Evolutionary conservation across 164 flowering plant species (phyloP).

Genomic region (Protea cynaroides): DNA sequence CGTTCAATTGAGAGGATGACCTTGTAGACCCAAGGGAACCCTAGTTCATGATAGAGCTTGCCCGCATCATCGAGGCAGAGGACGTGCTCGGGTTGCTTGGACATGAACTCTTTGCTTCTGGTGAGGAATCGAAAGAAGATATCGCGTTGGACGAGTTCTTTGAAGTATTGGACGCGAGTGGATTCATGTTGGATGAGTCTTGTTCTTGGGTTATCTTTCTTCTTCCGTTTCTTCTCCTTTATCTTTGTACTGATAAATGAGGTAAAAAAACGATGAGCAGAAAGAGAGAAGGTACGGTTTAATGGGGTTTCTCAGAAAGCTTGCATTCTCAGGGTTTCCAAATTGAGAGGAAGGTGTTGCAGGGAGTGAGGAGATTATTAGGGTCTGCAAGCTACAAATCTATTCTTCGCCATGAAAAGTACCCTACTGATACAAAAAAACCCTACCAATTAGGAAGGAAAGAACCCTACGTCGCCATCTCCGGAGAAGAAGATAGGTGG

Average conservation of each 20-base stretch:
- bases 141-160: conserved; percentile 50
- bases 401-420: conserved; percentile 11
- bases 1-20: conserved; percentile 40
- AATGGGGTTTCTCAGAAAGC: conserved; percentile 16
- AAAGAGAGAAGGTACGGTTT: conserved; percentile 1
- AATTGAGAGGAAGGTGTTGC: conserved; percentile 2
- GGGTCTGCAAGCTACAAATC: conserved; percentile 5
- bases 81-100: conserved; percentile 55
- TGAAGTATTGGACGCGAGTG: conserved; percentile 39
- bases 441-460: no score
- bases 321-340: conserved; percentile 21
- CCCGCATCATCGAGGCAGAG: conserved; percentile 77
- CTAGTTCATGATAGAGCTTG: conserved; percentile 67
- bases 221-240: conserved; percentile 48
- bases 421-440: no score
- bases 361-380: background rate
- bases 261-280: conserved; percentile 40
- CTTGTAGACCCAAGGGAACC: conserved; percentile 83
- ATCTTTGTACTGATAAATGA: conserved; percentile 64
- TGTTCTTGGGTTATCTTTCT: conserved; percentile 50
- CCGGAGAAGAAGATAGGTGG: no score
- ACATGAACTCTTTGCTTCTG: conserved; percentile 48
- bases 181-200: conserved; percentile 46
- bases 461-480: no score
- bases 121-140: conserved; percentile 49